These are phyloP conservation scores for Boletus rex-veris DNA, from an alignment of 768 basidiomycete species.

Conservation along the genomic window DNA sequence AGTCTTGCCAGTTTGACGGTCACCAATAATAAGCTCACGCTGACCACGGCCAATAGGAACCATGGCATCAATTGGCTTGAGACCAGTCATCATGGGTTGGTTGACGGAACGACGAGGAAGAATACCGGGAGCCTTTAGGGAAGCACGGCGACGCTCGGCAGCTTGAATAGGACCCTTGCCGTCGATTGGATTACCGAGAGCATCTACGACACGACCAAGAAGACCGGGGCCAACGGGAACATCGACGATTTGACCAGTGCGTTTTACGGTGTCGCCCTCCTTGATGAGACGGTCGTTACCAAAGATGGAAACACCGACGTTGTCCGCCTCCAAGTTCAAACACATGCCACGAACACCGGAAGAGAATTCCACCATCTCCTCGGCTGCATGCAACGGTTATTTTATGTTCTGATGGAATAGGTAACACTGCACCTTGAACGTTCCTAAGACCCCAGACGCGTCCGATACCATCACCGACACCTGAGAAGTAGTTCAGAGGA, in stretches of 20 bases:
- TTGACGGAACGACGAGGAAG: constrained; percentile 98
- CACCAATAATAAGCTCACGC: constrained; percentile 99
- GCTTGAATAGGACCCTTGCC: constrained; percentile 97
- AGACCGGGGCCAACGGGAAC: constrained; percentile 97
- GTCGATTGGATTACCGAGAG: constrained; percentile 99
- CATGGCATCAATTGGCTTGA: constrained; percentile 99
- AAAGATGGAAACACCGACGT: constrained; percentile 99
- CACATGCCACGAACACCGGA: constrained; percentile 99
- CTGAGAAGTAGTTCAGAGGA: constrained; percentile 38
- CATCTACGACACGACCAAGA: constrained; percentile 98
- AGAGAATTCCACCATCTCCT: constrained; percentile 99
- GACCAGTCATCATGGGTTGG: constrained; percentile 99
- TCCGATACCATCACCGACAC: constrained; percentile 99
- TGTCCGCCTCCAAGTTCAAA: constrained; percentile 99
- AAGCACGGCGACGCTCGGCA: constrained; percentile 92
- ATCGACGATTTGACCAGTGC: constrained; percentile 99
- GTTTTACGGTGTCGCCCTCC: constrained; percentile 99
- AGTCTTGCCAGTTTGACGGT: constrained; percentile 99
- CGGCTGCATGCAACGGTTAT: constrained; percentile 50
- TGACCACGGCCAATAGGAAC: constrained; percentile 99
- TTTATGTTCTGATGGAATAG: background rate
- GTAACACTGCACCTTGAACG: constrained; percentile 74
- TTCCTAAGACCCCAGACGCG: constrained; percentile 99
- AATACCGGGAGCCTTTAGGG: constrained; percentile 98
- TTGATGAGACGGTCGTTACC: constrained; percentile 97